Conservation (phyloP, 805 yeast genomes). For the Wickerhamiella vanderwaltii region DNA sequence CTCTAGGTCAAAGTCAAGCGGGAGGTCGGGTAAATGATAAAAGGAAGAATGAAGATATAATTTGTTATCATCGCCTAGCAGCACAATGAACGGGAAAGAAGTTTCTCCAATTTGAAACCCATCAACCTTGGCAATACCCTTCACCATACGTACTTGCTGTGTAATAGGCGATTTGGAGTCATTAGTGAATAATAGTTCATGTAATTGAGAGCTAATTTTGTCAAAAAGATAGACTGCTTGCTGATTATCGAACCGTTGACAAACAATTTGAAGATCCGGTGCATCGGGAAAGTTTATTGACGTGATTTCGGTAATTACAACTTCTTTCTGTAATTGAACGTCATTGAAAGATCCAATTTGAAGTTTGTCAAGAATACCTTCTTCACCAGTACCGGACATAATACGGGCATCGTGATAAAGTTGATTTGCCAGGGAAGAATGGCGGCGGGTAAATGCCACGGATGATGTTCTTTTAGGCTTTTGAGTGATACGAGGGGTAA, state of each 20-base stretch:
- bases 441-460: constrained; percentile 5
- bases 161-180: not conserved
- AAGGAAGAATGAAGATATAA: constrained; percentile 7
- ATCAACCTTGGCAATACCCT: not conserved
- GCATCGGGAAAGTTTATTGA: not conserved
- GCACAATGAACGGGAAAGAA: constrained; percentile 1
- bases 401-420: constrained; percentile 10
- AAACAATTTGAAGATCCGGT: not conserved
- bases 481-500: constrained; percentile 18
- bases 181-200: not conserved
- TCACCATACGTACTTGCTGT: not conserved
- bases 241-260: constrained; percentile 8
- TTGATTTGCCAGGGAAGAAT: constrained; percentile 7
- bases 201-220: not conserved
- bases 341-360: not conserved
- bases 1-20: not conserved
- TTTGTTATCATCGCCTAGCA: not conserved
- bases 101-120: constrained; percentile 7
- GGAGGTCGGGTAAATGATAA: not conserved
- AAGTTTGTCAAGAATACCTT: not conserved
- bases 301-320: constrained; percentile 1
- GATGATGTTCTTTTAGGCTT: not conserved
- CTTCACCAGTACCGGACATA: constrained; percentile 11
- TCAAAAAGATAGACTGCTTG: constrained; percentile 9
- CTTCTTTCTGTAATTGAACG: constrained; percentile 11